Base-by-base conservation (phyloP, 2,329 filamentous ascomycete species). In the Colletotrichum tanaceti region DNA sequence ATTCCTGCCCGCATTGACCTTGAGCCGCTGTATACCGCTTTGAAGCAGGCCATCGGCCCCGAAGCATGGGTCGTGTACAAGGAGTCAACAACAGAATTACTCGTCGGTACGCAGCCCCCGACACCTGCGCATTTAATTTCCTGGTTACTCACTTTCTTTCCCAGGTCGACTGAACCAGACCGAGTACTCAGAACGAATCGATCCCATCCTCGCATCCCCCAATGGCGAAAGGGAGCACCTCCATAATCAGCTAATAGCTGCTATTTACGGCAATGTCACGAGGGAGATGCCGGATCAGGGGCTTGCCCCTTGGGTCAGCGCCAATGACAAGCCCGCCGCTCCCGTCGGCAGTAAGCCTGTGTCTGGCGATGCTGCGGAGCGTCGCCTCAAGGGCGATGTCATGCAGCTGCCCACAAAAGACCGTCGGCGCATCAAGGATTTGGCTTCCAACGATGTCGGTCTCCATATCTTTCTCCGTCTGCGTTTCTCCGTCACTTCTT, bases 401-500 rank as follows among this genome's bases (percentile, higher is more conserved):
- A 91, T 91, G 90, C 87, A 90, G 74, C 82, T 92, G 52, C 89
- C 88, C n/a, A 87, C 83, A 65, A 83, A 88, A 72, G 89, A 92
- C 74, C 83, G 90, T 71, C 82, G 89, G 78, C 85, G 89, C 66
- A 87, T 92, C 74, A 91, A 92, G 73, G 89, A 91, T 71, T 78
- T 91, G 41, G 80, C 79, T 24, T 84, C 85, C 28, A 90, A 90
- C 73, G 87, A 90, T 72, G 89, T 90, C 73, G 71, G 86, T 79
- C 22, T n/a, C 63, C 32, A 35, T 50, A 44, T 44, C 44, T 22
- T 7, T 24, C 22, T 52, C 7, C 11, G 16, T 44, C 46, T 28
- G 5, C 24, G 18, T 24, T 20, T 50, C 7, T 14, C 16, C 28
- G 32, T 41, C 43, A 11, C 43, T n/a, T 22, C 5, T 47, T 67